Evolutionary conservation across 306 rosid species (phyloP), one percentile per base, ranked within the genome.

Genomic region (Ammopiptanthus mongolicus): DNA sequence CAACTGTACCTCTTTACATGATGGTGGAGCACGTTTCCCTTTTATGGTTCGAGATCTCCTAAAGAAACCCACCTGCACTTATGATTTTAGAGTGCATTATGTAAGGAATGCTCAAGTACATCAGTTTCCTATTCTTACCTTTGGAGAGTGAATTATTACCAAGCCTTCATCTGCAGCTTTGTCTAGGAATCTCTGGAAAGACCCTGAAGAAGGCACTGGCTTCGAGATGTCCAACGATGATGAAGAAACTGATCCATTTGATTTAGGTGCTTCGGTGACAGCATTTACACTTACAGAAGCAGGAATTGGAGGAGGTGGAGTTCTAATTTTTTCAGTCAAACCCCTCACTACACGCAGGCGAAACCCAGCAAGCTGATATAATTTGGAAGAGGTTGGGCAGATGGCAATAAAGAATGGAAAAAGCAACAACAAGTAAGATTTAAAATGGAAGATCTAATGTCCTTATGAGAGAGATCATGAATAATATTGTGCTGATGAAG

Each of bases 41-140:
- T 91, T 91, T 80, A 94, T 90, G 61, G 91, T 91, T 78, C 98
- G 87, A 41, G 86, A 87, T 81, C 88, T 90, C 70, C 93, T 79
- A 79, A 95, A 92, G 71, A 81, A 82, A 21, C 99, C 99, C n/a
- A 95, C 97, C 98, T 95, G 91, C 79, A 78, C 75, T 75, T 75
- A 61, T 39, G 77, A 41, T 68, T 64, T 86, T 76, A 83, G 91
- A 53, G 37, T 66, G 73, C 57, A 80, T 58, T 37, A 14, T 65
- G 46, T 21, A 65, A 15, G 23, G 73, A 71, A 69, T 65, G 59
- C 21, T 2, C 77, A 22, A 65, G 50, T 8, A 15, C 28, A 28
- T 42, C 21, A 58, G 56, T 50, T 50, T 29, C 39, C 17, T 64
- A 64, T 29, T 44, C 81, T 82, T 84, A 95, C 98, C 88, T 33